Evolutionary conservation across 2,329 filamentous ascomycete genomes (phyloP).

Genomic region (Neonectria punicea): DNA sequence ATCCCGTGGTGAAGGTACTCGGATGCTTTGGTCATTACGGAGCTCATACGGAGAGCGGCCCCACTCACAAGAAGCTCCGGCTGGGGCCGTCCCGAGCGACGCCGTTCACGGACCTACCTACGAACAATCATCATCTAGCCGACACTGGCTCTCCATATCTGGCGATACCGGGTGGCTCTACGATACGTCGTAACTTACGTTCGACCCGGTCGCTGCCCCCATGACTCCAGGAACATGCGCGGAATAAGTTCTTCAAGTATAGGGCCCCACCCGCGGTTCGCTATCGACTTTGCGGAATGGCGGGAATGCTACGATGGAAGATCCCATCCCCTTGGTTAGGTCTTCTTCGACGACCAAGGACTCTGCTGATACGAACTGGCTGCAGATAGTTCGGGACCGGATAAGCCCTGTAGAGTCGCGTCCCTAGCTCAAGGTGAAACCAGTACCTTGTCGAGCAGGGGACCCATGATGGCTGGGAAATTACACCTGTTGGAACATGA

Average conservation of each 20-base stretch:
- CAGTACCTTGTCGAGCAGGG: constrained; percentile 32
- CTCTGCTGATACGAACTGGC: constrained; percentile 8
- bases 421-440: constrained; percentile 35
- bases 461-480: constrained; percentile 38
- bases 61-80: constrained; percentile 8
- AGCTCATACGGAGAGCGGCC: constrained; percentile 7
- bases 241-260: constrained; percentile 2
- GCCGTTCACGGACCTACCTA: not conserved
- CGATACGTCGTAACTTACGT: not conserved
- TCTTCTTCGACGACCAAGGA: not conserved
- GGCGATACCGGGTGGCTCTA: not conserved
- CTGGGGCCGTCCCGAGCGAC: constrained; percentile 6
- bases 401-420: constrained; percentile 11
- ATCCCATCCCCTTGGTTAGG: not conserved
- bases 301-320: constrained; percentile 3
- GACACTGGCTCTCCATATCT: not conserved
- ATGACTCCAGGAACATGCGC: constrained; percentile 3
- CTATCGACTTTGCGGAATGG: not conserved
- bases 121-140: not conserved
- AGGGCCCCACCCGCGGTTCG: not conserved
- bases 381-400: constrained; percentile 13
- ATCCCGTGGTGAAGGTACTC: not conserved
- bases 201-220: not conserved
- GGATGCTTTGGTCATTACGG: not conserved
- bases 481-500: constrained; percentile 41